These are phyloP conservation scores for Eutrema yunnanense DNA, from an alignment of 345 rosid genomes.

Conservation along the genomic window DNA sequence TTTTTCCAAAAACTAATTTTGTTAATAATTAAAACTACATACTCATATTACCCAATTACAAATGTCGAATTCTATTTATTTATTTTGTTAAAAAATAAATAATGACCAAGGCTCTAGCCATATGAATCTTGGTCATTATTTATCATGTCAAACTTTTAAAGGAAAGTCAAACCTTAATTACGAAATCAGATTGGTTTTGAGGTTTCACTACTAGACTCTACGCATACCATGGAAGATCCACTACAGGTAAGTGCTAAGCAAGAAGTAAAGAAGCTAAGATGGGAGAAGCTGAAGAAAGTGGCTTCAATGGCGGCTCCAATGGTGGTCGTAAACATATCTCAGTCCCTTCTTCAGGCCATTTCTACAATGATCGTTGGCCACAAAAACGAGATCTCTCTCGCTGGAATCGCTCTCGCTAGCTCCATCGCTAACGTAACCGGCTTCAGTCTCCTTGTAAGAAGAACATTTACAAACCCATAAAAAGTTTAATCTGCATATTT, in stretches of 20 bases:
- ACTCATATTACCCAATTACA: too few relatives aligned
- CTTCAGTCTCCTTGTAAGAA: slow-evolving; percentile 15
- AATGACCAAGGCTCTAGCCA: too few relatives aligned
- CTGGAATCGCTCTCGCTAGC: slow-evolving; percentile 11
- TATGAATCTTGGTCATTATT: too few relatives aligned
- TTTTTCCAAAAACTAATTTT: too few relatives aligned
- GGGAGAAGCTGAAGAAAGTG: slow-evolving; percentile 12
- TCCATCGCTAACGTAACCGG: slow-evolving; percentile 17
- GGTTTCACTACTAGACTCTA: not conserved
- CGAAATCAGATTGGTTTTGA: not conserved
- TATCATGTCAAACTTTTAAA: not conserved
- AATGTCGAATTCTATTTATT: too few relatives aligned
- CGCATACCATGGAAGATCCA: not conserved
- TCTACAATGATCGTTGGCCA: slow-evolving; percentile 21
- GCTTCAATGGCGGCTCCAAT: slow-evolving; percentile 9
- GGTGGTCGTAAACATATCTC: not conserved
- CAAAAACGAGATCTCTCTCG: slow-evolving; percentile 4
- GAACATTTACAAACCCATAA: not conserved
- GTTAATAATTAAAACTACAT: too few relatives aligned
- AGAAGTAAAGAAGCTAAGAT: not conserved
- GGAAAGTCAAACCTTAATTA: not conserved
- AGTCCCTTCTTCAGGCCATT: slow-evolving; percentile 3
- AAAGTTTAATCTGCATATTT: not conserved
- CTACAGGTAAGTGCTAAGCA: not conserved
- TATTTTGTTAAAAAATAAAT: too few relatives aligned